Evolutionary conservation across 2,329 filamentous ascomycete species (phyloP), one percentile per base, ranked within the genome.

Genomic region (Trichoderma sp.): DNA sequence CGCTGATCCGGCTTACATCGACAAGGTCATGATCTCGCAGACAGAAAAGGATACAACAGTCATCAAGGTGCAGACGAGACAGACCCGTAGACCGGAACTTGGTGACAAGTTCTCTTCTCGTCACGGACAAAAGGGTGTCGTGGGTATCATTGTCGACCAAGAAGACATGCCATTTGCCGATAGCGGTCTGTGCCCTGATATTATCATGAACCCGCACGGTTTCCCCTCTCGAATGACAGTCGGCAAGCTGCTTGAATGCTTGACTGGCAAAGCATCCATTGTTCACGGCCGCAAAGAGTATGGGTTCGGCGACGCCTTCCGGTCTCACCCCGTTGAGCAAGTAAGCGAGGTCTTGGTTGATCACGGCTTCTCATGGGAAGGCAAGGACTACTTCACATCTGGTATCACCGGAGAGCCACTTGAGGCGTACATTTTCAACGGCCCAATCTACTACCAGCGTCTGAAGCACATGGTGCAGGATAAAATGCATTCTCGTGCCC

Each of bases 391-490:
- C 85, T 93, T 99, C 77, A 98, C 97, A 0, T 95, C 93, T 0
- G 97, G 97, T 45, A 96, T 98, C 82, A 98, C 97, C 0, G 97
- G 97, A 80, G 97, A 99, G 85, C 91, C 94, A 0, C 89, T 98
- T 6, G 95, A 97, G 78, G 95, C 95, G 14, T 98, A 98, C 85
- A 95, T 99, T 82, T 99, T 98, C 89, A 98, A 97, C 83, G 97
- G 97, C 0, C 97, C 97, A 12, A 99, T 99, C 85, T 99, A 98
- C 88, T 99, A 99, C 87, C 97, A 99, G 87, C 97, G 98, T 79
- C 91, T 99, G 78, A 99, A 99, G 90, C 97, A 99, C 89, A 99
- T 99, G 97, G 97, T 99, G 4, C 95, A 98, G 84, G 97, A 99
- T 84, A 99, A 99, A 87, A 98, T 99, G 97, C 97, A 99, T 86